A percentile compares a stretch with the other conserved stretches of the same genome.
Conservation (phyloP, 345 rosid species). For the Eucalyptus dawsonii region DNA sequence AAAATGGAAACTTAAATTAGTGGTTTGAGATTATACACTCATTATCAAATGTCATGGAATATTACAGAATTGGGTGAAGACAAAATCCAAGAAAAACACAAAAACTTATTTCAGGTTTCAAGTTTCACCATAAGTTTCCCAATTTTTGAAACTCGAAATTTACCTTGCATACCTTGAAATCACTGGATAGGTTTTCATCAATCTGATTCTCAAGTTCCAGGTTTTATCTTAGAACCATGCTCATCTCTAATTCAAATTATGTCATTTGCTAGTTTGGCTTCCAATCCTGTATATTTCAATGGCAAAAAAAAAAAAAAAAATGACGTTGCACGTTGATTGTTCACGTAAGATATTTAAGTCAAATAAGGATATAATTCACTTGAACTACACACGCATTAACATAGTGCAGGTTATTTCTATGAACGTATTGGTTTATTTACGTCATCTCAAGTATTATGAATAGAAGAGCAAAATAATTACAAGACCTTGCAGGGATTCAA, state of each 20-base stretch:
- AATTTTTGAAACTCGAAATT: too few species aligned
- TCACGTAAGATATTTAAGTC: neutral
- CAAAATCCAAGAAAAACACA: too few species aligned
- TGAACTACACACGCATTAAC: neutral
- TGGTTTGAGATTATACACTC: too few species aligned
- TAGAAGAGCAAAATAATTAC: neutral
- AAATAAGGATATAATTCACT: neutral
- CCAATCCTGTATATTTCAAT: neutral
- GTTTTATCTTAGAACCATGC: too few species aligned
- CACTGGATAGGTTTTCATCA: rapidly evolving
- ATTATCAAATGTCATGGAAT: too few species aligned
- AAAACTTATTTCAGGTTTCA: too few species aligned
- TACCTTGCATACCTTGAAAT: too few species aligned
- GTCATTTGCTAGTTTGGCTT: neutral
- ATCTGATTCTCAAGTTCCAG: too few species aligned
- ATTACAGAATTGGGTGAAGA: too few species aligned
- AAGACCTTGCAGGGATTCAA: neutral
- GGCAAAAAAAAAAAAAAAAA: neutral
- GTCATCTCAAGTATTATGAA: neutral
- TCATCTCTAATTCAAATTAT: too few species aligned
- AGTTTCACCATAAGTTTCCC: too few species aligned
- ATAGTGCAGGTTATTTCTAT: neutral
- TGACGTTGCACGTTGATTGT: neutral
- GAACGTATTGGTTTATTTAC: neutral
- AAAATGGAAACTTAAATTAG: too few species aligned